Conservation (phyloP, 164 flowering plant species). For the Nelumbo lutea region DNA sequence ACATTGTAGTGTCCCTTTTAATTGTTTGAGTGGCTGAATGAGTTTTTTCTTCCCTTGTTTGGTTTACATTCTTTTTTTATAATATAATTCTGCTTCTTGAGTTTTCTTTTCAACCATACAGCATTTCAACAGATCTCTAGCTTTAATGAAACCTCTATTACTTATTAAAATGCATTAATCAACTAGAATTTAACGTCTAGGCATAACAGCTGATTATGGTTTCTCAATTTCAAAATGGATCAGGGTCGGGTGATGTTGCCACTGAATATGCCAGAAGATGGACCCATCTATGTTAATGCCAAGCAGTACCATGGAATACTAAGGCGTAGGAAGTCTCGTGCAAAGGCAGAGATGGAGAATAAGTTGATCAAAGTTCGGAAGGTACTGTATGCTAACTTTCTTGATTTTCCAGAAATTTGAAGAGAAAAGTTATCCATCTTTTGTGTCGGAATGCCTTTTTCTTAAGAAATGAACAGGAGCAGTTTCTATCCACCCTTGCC, state of each 20-base stretch:
- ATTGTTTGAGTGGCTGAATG: too few relatives aligned
- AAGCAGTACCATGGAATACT: conserved; percentile 89
- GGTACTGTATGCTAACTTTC: conserved; percentile 33
- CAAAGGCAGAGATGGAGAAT: conserved; percentile 59
- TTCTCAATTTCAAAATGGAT: conserved; percentile 1
- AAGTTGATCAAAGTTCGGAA: conserved; percentile 47
- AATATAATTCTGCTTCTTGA: background rate
- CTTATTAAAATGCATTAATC: background rate
- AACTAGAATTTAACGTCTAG: background rate
- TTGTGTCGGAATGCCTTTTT: background rate
- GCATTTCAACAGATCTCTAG: background rate
- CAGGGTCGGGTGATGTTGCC: conserved; percentile 80
- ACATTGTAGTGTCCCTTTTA: too few relatives aligned
- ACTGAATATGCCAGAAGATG: conserved; percentile 49
- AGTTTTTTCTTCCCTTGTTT: too few relatives aligned
- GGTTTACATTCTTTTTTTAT: background rate
- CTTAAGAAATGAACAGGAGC: background rate
- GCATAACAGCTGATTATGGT: background rate
- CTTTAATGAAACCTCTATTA: background rate
- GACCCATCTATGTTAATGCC: conserved; percentile 78
- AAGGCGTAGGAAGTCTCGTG: conserved; percentile 75
- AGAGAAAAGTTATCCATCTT: background rate
- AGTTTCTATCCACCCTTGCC: background rate
- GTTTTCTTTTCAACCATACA: background rate
- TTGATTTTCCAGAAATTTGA: background rate